Evolutionary conservation across 1,284 basidiomycete species (phyloP).

Genomic region (Pisolithus thermaeus): DNA sequence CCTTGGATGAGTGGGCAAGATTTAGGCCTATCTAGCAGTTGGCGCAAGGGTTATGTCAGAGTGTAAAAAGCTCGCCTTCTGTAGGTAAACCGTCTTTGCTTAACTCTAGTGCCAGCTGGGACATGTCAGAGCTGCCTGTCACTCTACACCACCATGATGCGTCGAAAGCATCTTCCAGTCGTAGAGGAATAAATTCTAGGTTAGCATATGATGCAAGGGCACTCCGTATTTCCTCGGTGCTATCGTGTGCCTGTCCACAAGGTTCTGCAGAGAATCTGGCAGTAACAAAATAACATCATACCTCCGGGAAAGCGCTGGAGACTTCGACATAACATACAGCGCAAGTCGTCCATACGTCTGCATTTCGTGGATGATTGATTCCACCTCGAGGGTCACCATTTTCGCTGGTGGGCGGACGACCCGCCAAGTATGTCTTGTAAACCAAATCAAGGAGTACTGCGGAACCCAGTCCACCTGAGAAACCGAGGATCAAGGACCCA

Average conservation of each 20-base stretch:
- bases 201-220: constrained; percentile 42
- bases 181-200: constrained; percentile 55
- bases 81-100: constrained; percentile 41
- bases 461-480: constrained; percentile 72
- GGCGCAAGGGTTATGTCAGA: constrained; percentile 1
- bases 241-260: constrained; percentile 45
- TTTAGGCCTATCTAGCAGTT: constrained; percentile 24
- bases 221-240: constrained; percentile 43
- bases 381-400: constrained; percentile 42
- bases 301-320: constrained; percentile 54
- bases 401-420: constrained; percentile 12
- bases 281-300: constrained; percentile 30
- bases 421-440: constrained; percentile 52
- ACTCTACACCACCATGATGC: constrained; percentile 55
- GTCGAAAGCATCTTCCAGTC: constrained; percentile 70
- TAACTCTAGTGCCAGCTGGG: constrained; percentile 39
- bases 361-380: constrained; percentile 59
- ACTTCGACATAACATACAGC: constrained; percentile 67
- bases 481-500: constrained; percentile 61
- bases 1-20: constrained; percentile 19
- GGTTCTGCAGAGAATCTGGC: constrained; percentile 10
- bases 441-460: constrained; percentile 67
- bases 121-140: constrained; percentile 24
- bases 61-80: constrained; percentile 18
- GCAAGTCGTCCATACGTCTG: constrained; percentile 58